Base-by-base conservation (phyloP, 352 stramenopile genomes). In the Pythium plurisporium region DNA sequence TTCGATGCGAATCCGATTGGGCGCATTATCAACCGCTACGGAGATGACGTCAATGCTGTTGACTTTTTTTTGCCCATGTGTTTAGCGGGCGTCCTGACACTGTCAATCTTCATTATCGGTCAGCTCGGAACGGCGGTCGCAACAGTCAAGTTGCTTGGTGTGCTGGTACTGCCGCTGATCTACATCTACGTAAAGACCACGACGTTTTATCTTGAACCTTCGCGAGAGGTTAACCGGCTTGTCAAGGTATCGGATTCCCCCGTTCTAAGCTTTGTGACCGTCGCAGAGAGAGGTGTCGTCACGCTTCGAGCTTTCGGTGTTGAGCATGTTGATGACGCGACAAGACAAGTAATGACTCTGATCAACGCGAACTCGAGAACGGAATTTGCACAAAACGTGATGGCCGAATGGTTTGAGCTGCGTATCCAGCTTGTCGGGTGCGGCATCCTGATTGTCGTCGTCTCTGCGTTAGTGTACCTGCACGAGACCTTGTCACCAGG, bases 1-100 rank as follows among this genome's bases (percentile, higher is more conserved):
- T 98, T 97, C 68, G 91, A 98, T 62, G 82, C 83, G 2, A 97
- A 95, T 53, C 94, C 91, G 3, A 72, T 94, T 2, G 90, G 91
- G 2, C 76, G 89, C 37, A 94, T 98, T 20, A 29, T 98, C 7
- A 97, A 94, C 56, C 77, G 94, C 5, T 98, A 97, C 72, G 74
- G 73, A 3, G 82, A 82, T 5, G 92, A 98, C 63, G 93, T 97
- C 50, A 87, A 94, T 26, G 87, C 86, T 11, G 72, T 98, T 25
- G 91, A 98, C 69, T 70, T 96, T 4, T 79, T 88, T 37, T 67
- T 91, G 4, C 69, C 79, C 7, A 71, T 67, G 10, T 31, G 69
- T 0, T 76, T 82, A 15, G 74, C 59, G n/a, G 65, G 62, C 19
- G 79, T 84, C 51, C 82, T 83, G 34, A 46, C 88, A 14, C 74